Base-by-base conservation (phyloP, 352 stramenopile species). In the Globisporangium iwayamae region DNA sequence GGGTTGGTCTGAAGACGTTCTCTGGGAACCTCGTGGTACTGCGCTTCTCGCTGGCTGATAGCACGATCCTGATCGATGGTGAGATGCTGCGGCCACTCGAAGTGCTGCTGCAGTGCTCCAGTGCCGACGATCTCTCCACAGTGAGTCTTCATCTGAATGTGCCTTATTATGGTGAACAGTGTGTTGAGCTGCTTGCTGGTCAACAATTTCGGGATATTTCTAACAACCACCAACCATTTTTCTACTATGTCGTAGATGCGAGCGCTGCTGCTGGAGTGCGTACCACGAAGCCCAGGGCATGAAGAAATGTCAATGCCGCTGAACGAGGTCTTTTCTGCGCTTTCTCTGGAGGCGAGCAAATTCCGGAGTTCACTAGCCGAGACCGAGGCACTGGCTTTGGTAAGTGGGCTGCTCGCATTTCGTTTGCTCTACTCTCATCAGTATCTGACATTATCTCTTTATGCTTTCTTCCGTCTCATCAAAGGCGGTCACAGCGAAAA, bases 71-170 rank as follows among this genome's bases (percentile, higher is more conserved):
- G 32, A 63, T 72, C 47, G 65, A 74, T 16, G 53, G 67, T 11
- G 60, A 68, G 25, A 46, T 63, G 56, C 47, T 68, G 4, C 65
- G 50, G 47, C 68, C 70, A 3, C 67, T 88, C 38, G 78, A 88
- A 46, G 48, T 88, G 3, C 71, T 67, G 8, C 65, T 87, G 9
- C 72, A 90, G 52, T 76, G 80, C n/a, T 88, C 80, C 10, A 76
- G 78, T 48, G 53, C 76, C 1, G 71, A 71, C 2, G 82, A 91
- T 68, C 72, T 91, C 13, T 79, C 78, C 38, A 77, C 76, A 58
- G 82, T 90, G 76, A 34, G 78, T 70, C 11, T 36, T 34, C 41
- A 1, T 53, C 8, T 67, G n/a, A 30, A 18, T 45, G 13, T 52
- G 25, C 10, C 14, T 14, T 32, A 41, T 18, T 28, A 28, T 39